Evolutionary conservation across 129 eudicot genomes (phyloP).

Genomic region (Arctium minus): DNA sequence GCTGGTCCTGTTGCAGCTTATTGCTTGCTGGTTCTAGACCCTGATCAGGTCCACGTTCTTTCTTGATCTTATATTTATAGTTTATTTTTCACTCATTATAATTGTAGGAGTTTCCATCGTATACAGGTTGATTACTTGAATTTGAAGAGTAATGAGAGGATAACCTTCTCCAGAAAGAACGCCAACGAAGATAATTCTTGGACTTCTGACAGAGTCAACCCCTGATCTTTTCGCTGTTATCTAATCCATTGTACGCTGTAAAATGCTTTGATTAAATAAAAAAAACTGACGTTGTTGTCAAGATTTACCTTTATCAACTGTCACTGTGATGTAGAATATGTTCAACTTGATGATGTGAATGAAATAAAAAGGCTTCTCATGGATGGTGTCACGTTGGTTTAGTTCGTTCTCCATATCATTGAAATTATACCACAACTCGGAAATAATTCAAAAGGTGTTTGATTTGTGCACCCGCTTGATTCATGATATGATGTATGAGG

Average conservation of each 20-base stretch:
- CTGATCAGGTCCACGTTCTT: slow-evolving; percentile 56
- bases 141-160: slow-evolving; percentile 72
- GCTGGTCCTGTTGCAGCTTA: slow-evolving; percentile 71
- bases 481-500: too few species aligned
- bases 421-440: not conserved
- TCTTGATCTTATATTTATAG: not conserved
- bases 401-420: not conserved
- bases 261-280: not conserved
- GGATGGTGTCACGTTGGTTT: not conserved
- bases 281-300: not conserved
- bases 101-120: not conserved
- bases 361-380: slow-evolving; percentile 1
- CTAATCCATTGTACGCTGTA: not conserved
- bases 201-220: slow-evolving; percentile 64
- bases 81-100: not conserved
- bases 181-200: slow-evolving; percentile 49
- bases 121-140: slow-evolving; percentile 88
- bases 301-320: slow-evolving; percentile 5
- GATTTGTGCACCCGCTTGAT: too few species aligned
- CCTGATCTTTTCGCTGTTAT: slow-evolving; percentile 28
- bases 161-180: slow-evolving; percentile 36
- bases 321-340: slow-evolving; percentile 6
- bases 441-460: too few species aligned
- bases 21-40: slow-evolving; percentile 82
- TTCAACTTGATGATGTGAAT: not conserved